phyloP scores from a whole-genome alignment of 371 early-diverging fungal species.

The Zychaea mexicana region DNA sequence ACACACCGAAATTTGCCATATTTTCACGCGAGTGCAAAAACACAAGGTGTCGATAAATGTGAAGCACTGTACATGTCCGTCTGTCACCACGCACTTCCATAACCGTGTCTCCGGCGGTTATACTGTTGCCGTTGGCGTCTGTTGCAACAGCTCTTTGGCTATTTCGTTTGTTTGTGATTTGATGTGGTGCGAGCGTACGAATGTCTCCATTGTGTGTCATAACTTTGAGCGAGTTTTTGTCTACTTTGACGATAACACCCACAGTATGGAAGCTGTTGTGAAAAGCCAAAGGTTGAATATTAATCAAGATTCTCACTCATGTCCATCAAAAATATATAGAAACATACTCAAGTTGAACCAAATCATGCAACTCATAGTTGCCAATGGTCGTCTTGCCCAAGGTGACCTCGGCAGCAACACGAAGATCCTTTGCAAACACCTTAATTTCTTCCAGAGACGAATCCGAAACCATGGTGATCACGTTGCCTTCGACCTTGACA shows the following conservation, averaged over 20 bases:
- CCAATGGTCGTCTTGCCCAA: constrained; percentile 51
- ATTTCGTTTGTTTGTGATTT: constrained; percentile 72
- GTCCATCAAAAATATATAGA: neutral
- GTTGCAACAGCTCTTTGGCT: constrained; percentile 74
- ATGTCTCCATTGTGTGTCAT: constrained; percentile 81
- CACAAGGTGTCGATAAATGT: constrained; percentile 66
- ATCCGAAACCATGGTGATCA: constrained; percentile 85
- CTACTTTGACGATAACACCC: constrained; percentile 87
- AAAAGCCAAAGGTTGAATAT: neutral
- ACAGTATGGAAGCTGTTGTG: constrained; percentile 60
- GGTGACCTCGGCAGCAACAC: constrained; percentile 65
- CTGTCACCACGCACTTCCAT: constrained; percentile 66
- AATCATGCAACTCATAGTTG: constrained; percentile 83
- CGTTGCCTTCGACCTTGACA: constrained; percentile 73
- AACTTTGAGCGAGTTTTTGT: constrained; percentile 74
- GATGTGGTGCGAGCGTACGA: constrained; percentile 69
- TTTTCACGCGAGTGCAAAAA: constrained; percentile 73
- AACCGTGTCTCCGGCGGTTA: constrained; percentile 83
- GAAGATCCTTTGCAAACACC: constrained; percentile 90
- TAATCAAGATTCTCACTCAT: neutral
- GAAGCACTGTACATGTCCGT: constrained; percentile 68
- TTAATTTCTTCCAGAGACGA: constrained; percentile 70
- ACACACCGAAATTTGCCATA: constrained; percentile 64
- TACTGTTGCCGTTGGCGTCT: constrained; percentile 75
- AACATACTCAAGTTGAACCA: constrained; percentile 82